Conservation (phyloP, 768 basidiomycete genomes). For the Kwoniella mangroviensis region DNA sequence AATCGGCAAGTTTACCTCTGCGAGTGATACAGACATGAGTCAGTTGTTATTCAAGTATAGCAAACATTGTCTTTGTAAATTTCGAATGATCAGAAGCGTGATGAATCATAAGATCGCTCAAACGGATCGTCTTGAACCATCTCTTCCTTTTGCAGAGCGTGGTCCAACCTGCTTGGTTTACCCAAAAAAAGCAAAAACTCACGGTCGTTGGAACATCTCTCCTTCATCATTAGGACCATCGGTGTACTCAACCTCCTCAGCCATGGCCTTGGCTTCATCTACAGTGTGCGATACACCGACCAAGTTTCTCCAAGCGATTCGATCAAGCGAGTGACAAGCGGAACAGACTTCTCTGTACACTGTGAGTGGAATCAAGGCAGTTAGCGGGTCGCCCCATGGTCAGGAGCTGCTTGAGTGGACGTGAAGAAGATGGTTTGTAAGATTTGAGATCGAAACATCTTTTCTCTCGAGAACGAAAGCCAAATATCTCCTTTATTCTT, state of each 20-base stretch:
- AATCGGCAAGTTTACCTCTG: conserved; percentile 91
- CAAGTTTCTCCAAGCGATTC: conserved; percentile 99
- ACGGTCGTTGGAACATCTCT: conserved; percentile 96
- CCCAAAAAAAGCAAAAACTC: conserved; percentile 16
- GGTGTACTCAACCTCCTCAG: conserved; percentile 94
- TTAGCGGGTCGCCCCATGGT: conserved; percentile 63
- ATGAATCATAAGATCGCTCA: too few relatives aligned
- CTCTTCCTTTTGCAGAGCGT: too few relatives aligned
- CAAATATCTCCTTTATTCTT: too few relatives aligned
- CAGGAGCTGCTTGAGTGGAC: too few relatives aligned
- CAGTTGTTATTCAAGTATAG: neutral
- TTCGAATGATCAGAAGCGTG: too few relatives aligned
- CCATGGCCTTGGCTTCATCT: conserved; percentile 85
- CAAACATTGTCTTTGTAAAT: neutral
- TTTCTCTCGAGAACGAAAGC: too few relatives aligned
- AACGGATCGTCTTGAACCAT: too few relatives aligned
- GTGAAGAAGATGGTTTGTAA: too few relatives aligned
- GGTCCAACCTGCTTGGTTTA: neutral
- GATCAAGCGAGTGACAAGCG: conserved; percentile 97
- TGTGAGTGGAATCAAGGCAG: conserved; percentile 63
- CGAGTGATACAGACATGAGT: neutral
- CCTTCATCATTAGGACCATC: conserved; percentile 94
- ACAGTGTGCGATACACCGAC: conserved; percentile 97
- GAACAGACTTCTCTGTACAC: conserved; percentile 99
- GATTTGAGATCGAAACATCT: neutral